phyloP scores from a whole-genome alignment of 441 rosid genomes.

The Erodium trifolium region DNA sequence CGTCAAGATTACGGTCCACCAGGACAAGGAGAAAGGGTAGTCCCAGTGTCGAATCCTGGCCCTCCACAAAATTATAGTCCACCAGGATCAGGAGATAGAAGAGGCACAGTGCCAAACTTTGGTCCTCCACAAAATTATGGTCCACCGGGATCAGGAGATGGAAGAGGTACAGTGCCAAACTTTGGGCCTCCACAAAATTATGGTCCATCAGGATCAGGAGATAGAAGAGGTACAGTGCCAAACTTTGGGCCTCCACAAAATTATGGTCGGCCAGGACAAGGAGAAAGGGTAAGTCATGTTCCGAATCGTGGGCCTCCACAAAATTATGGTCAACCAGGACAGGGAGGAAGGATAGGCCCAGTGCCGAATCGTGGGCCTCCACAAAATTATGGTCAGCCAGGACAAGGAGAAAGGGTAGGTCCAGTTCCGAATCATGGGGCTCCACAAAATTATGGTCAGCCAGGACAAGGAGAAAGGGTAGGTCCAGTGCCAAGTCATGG shows the following conservation, averaged over 20 bases:
- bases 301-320: neutral
- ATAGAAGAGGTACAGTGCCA: neutral
- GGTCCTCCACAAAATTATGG: constrained; percentile 7
- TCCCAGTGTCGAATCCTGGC: too few relatives aligned
- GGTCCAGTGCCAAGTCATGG: neutral
- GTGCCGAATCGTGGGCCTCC: neutral
- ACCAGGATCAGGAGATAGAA: too few relatives aligned
- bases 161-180: too few relatives aligned
- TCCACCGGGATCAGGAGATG: too few relatives aligned
- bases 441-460: constrained; percentile 13
- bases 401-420: neutral
- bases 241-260: neutral
- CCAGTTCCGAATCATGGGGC: neutral
- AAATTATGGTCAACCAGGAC: neutral
- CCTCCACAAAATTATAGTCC: too few relatives aligned
- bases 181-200: too few relatives aligned
- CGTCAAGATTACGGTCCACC: too few relatives aligned
- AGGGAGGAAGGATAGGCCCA: neutral
- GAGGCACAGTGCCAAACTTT: too few relatives aligned
- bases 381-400: neutral
- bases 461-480: constrained; percentile 16
- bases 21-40: too few relatives aligned
- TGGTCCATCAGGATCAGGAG: neutral
- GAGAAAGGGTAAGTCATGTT: neutral
- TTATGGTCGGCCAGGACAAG: neutral